Evolutionary conservation across 192 early-diverging fungal genomes (phyloP).

Genomic region (Podila epigama): DNA sequence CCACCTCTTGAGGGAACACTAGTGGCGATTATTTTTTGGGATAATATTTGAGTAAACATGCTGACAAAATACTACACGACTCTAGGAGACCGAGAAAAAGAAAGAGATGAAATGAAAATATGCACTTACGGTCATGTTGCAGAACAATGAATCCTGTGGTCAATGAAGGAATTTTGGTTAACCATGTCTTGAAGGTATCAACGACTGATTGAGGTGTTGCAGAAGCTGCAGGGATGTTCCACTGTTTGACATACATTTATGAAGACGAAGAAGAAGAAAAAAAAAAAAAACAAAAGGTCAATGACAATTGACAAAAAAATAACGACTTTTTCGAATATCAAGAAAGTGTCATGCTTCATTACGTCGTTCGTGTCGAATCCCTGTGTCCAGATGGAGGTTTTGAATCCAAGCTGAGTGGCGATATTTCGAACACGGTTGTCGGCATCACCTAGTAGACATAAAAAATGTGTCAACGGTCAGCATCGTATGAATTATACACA

Average conservation of each 20-base stretch:
- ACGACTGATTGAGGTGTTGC: conserved; percentile 27
- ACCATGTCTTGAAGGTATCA: conserved; percentile 53
- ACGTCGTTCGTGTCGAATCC: conserved; percentile 61
- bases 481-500: neutral
- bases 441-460: conserved; percentile 49
- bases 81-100: neutral
- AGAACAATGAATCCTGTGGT: conserved; percentile 55
- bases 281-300: neutral
- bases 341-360: neutral
- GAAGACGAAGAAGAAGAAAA: conserved; percentile 17
- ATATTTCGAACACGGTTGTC: conserved; percentile 62
- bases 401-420: conserved; percentile 56
- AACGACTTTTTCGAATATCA: neutral
- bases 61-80: neutral
- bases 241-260: conserved; percentile 1
- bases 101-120: neutral
- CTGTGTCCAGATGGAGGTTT: conserved; percentile 60
- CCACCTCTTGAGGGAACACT: conserved; percentile 53
- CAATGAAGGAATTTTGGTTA: conserved; percentile 51
- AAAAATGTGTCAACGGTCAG: neutral
- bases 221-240: conserved; percentile 39
- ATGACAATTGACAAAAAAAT: neutral
- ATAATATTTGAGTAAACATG: too few species aligned
- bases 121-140: conserved; percentile 57
- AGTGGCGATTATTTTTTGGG: too few species aligned